These are phyloP conservation scores for Rhodamnia argentea DNA, from an alignment of 345 rosid genomes.

Conservation along the genomic window DNA sequence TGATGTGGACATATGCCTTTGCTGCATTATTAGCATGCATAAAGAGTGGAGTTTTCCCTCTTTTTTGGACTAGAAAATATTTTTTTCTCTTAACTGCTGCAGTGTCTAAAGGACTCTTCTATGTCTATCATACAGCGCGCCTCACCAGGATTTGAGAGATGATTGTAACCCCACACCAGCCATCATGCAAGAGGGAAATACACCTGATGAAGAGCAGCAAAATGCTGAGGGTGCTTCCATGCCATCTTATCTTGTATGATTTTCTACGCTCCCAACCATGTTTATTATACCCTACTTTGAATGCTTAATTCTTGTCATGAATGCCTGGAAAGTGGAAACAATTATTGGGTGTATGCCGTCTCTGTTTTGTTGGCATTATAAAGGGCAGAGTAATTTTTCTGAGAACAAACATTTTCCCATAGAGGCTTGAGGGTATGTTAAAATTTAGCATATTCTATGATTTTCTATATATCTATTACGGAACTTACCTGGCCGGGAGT, in stretches of 20 bases:
- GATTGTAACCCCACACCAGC: conserved; percentile 7
- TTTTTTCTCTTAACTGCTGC: not conserved
- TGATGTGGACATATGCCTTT: not conserved
- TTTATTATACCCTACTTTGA: not conserved
- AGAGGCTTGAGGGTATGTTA: not conserved
- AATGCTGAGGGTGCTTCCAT: not conserved
- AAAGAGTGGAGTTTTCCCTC: not conserved
- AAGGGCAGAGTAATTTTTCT: not conserved
- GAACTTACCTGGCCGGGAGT: not conserved
- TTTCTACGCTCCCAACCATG: not conserved
- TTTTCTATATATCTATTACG: not conserved
- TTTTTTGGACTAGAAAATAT: not conserved
- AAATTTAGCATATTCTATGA: not conserved
- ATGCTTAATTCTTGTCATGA: not conserved
- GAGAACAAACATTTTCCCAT: not conserved
- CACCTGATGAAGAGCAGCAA: conserved; percentile 9
- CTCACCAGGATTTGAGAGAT: not conserved
- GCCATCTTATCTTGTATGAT: not conserved
- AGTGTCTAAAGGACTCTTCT: not conserved
- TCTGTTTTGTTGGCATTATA: not conserved
- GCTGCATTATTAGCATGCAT: not conserved
- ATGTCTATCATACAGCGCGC: not conserved
- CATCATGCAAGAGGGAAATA: conserved; percentile 17
- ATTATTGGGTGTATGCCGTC: not conserved
- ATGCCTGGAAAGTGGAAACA: not conserved